Base-by-base conservation (phyloP, 1,284 basidiomycete genomes). In the Ustilago vetiveriae region DNA sequence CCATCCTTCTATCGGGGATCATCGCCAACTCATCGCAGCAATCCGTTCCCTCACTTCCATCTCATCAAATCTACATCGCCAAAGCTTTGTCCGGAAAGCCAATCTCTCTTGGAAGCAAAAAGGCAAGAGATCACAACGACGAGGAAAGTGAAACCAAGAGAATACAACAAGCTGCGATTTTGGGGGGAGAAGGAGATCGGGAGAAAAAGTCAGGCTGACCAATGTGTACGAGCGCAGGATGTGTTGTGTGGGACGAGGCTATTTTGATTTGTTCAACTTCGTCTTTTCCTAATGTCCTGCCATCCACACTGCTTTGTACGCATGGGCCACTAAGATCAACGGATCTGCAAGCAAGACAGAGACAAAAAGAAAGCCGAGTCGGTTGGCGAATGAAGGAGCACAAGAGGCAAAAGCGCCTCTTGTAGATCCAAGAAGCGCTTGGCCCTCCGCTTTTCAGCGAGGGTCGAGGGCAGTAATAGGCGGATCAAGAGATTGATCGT, bases 161-260 rank as follows among this genome's bases (percentile, higher is more conserved):
- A 58, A 53, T 65, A 65, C 62, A 65, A 65, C 62, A 65, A 54
- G 58, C 55, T 65, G 62, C 62, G 53, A 53, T 57, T 65, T 58
- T 29, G 52, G 52, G 42, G 51, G 37, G 35, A n/a, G 45, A 22
- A 13, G 14, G 44, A n/a, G 7, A n/a, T n/a, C n/a, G n/a, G n/a
- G n/a, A n/a, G 16, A 4, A 17, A 17, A 21, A 2, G 33, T 36
- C 33, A 23, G 29, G 47, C 41, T 49, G 48, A 53, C 40, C 29
- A 47, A 10, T 46, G 46, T 43, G 32, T 35, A 50, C n/a, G 38
- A 44, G 45, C 41, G 59, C 59, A 63, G 62, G 50, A 36, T 36
- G 47, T 54, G 32, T 43, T 17, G 10, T 35, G 33, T 16, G 36
- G 36, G 40, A 47, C 14, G 9, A 17, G 19, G n/a, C n/a, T n/a